These are phyloP conservation scores for Arabidopsis lyrata DNA, from an alignment of 441 rosid species.

Conservation along the genomic window DNA sequence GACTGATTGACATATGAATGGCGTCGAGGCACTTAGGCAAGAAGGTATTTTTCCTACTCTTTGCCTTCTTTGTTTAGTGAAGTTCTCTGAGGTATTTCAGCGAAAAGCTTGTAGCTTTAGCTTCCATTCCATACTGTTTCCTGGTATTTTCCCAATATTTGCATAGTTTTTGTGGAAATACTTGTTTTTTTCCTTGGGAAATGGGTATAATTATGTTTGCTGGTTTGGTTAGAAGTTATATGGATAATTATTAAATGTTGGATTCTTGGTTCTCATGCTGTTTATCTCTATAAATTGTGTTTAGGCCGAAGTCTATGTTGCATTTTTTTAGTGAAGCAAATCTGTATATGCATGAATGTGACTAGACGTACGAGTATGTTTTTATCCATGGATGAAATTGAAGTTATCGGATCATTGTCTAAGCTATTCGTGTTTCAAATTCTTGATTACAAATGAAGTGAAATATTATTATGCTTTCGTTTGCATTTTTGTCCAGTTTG, in stretches of 20 bases:
- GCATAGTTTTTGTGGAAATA: constrained; percentile 1
- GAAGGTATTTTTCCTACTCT: constrained; percentile 47
- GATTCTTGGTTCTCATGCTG: constrained; percentile 10
- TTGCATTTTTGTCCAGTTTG: background rate
- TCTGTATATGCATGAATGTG: constrained; percentile 1
- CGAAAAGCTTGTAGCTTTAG: background rate
- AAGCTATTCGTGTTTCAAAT: background rate
- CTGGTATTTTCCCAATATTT: background rate
- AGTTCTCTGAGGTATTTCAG: background rate
- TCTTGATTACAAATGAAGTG: background rate
- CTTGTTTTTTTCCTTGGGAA: constrained; percentile 1
- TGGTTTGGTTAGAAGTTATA: background rate
- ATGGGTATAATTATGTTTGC: constrained; percentile 1
- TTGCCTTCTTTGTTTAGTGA: background rate
- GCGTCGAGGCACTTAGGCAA: constrained; percentile 61
- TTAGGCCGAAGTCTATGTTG: background rate
- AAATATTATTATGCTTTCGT: constrained; percentile 3
- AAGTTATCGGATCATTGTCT: background rate
- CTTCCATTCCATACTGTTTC: constrained; percentile 4
- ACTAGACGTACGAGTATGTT: background rate
- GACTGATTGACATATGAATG: constrained; percentile 56
- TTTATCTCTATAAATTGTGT: constrained; percentile 8
- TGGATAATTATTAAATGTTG: background rate
- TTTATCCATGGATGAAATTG: constrained; percentile 10
- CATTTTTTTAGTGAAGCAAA: background rate